Conservation (phyloP, 768 basidiomycete genomes). For the Phylloporus sp. region DNA sequence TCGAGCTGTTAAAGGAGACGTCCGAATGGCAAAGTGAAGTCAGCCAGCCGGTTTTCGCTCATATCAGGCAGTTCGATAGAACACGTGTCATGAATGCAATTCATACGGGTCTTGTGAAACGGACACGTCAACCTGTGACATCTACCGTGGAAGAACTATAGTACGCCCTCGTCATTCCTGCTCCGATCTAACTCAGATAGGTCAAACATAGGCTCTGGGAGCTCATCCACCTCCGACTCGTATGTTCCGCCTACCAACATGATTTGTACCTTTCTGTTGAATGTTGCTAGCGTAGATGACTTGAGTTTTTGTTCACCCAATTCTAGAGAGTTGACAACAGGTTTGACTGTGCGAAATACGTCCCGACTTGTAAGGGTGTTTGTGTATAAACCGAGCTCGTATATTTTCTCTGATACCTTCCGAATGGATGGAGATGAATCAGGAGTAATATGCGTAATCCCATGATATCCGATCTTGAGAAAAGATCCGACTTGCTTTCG, state of each 20-base stretch:
- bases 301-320: conserved; percentile 20
- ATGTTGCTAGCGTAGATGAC: conserved; percentile 26
- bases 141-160: too few species aligned
- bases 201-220: conserved; percentile 3
- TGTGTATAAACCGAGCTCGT: conserved; percentile 9
- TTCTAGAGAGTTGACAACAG: conserved; percentile 10
- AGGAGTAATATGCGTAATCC: conserved; percentile 20
- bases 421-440: conserved; percentile 15
- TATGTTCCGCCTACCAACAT: conserved; percentile 8
- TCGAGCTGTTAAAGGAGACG: too few species aligned
- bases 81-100: too few species aligned
- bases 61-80: too few species aligned
- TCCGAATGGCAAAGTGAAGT: too few species aligned
- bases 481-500: conserved; percentile 27
- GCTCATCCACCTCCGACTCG: conserved; percentile 23
- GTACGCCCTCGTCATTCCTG: too few species aligned
- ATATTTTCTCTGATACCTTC: background rate
- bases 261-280: conserved; percentile 31
- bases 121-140: too few species aligned
- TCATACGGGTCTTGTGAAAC: too few species aligned
- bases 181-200: background rate
- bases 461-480: conserved; percentile 23
- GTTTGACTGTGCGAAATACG: conserved; percentile 2
- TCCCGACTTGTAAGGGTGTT: background rate
- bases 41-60: too few species aligned